Conservation (phyloP, 192 early-diverging fungal species). For the Coemansia sp. region DNA sequence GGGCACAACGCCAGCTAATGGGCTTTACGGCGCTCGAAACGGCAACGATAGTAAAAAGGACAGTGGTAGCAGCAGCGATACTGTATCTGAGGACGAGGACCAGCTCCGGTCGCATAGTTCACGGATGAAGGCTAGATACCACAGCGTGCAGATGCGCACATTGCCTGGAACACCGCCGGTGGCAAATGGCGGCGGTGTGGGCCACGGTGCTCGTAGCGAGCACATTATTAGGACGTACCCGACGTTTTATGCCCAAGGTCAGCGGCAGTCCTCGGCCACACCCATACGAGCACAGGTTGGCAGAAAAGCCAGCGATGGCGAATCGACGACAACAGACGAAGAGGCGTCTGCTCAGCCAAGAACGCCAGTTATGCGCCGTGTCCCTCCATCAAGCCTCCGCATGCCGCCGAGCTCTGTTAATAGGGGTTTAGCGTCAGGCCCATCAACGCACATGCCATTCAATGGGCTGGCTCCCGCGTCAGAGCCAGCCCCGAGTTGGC, state of each 20-base stretch:
- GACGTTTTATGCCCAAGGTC: neutral
- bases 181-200: neutral
- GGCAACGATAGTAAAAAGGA: neutral
- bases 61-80: constrained; percentile 39
- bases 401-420: neutral
- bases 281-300: neutral
- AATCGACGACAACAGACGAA: constrained; percentile 39
- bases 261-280: neutral
- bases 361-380: constrained; percentile 16
- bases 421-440: neutral
- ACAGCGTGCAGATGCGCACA: constrained; percentile 26
- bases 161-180: constrained; percentile 12
- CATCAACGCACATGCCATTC: neutral
- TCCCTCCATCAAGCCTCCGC: neutral
- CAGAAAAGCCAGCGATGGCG: constrained; percentile 19
- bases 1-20: neutral
- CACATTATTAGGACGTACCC: neutral
- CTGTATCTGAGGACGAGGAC: constrained; percentile 51
- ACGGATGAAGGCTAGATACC: constrained; percentile 28
- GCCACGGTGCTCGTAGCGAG: neutral
- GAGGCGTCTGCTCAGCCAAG: constrained; percentile 13
- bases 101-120: constrained; percentile 52
- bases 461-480: constrained; percentile 20
- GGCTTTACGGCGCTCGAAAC: neutral
- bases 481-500: constrained; percentile 34